Base-by-base conservation (phyloP, 345 rosid genomes). In the Gossypium stocksii region DNA sequence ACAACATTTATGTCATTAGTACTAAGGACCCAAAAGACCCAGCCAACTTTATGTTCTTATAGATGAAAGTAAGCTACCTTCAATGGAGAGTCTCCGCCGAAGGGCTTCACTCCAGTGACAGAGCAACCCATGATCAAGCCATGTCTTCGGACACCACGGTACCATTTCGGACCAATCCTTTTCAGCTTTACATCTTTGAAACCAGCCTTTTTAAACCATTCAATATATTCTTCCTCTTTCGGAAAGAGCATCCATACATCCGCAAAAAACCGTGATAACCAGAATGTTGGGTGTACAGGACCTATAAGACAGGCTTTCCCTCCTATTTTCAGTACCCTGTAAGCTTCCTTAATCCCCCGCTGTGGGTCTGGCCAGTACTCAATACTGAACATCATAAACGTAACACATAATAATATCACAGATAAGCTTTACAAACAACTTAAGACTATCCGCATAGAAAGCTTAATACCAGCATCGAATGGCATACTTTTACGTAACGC, bases 351-450 rank as follows among this genome's bases (percentile, higher is more conserved):
- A 60, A 95, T 91, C 22, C 99, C 99, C 12, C 98, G 91, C 80
- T 91, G 98, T 2, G 98, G 99, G 74, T 95, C 99, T 14, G 99
- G 99, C 99, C 99, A 95, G 83, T 93, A 95, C 88, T 95, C 99
- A n/a, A 95, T 95, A 77, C 98, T 95, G 84, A 68, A 49, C 29
- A 66, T 11, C 29, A 44, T 25, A 44, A 44, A 44, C 52, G 44
- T 44, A 19, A 44, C 7, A 43, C n/a, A 44, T 34, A 2, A 44
- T n/a, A 53, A 66, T 44, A 65, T 65, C 70, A 65, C 3, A 64
- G 16, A 65, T 49, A 65, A 43, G 52, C 29, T n/a, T 19, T 43
- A 41, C 27, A 65, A n/a, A 19, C 9, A 65, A 65, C 51, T 4
- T 65, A 77, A 77, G 41, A 29, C 38, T 34, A 34, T 34, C 41